Base-by-base conservation (phyloP, 495 filamentous ascomycete species). In the Penicillium silybi region DNA sequence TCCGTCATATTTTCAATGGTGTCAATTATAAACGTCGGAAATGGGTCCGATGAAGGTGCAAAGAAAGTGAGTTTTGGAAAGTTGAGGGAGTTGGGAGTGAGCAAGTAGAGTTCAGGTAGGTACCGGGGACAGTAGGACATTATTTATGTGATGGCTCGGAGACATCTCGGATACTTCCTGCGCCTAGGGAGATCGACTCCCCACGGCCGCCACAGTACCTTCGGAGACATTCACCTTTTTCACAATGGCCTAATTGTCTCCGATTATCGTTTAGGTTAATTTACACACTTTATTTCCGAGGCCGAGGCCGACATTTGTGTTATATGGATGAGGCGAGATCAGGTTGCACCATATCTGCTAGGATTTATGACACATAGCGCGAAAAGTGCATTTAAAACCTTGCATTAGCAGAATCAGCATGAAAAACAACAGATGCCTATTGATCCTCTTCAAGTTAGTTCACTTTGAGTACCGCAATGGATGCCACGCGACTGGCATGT, bases 1-100 rank as follows among this genome's bases (percentile, higher is more conserved):
- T 71, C 63, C 18, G 66, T 58, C 69, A 72, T 72, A 43, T 27
- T 65, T 55, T 35, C 27, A 35, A 55, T 9, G 26, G n/a, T 20
- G 4, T 29, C 0, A 29, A 48, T 41, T 4, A 26, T 3, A 11
- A 39, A 39, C 7, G 4, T 18, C n/a, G 9, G 29, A 11, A 26
- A 25, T 41, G 17, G 0, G 4, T 16, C 16, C 23, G 22, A 5
- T 17, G 16, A 18, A 17, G 0, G 40, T 44, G 11, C 10, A 18
- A 44, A 11, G 16, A 10, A 19, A 39, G 15, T 6, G 23, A 19
- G 27, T 19, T 7, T 17, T 25, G n/a, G 41, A 13, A 19, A 11
- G 48, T 17, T 11, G 41, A 25, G n/a, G n/a, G n/a, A n/a, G 18
- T 13, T 16, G 8, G 25, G 18, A 23, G n/a, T n/a, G n/a, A 23